Base-by-base conservation (phyloP, 441 rosid species). In the Codiaeum variegatum region DNA sequence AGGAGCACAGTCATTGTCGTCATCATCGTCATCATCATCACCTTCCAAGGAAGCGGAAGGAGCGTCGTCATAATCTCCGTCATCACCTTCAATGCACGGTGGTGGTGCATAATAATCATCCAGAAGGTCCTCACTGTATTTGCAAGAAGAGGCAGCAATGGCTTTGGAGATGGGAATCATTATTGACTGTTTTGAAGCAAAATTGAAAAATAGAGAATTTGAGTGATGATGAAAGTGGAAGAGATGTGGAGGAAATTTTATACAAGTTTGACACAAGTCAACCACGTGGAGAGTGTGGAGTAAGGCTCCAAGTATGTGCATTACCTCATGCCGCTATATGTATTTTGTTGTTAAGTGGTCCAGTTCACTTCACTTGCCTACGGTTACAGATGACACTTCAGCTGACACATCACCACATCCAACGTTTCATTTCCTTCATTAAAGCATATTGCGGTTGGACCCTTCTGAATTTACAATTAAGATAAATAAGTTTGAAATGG, bases 41-140 rank as follows among this genome's bases (percentile, higher is more conserved):
- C 70, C 70, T 16, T 66, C 70, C 70, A 29, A 46, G 58, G 70
- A 55, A 42, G 73, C 73, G 4, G 73, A 66, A 19, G 66, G 73
- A 9, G 73, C 73, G 13, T 70, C 59, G 26, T 70, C 73, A 61
- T 59, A 70, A 70, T 59, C 66, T 0, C 38, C 44, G 44, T 70
- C 52, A 7, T 69, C 64, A 0, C 52, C 63, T 3, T 69, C 64
- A 56, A 55, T 5, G 52, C 54, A 23, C 4, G 64, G 64, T 36
- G 38, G 44, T 8, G 54, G 36, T 38, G 54, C 63, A 34, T n/a
- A 40, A 69, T 23, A 13, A 55, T 2, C 59, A 5, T 51, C 56
- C 9, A 21, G n/a, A 29, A 15, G 7, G n/a, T 29, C 21, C 5
- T 26, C 68, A 64, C 9, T 8, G 19, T 2, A 4, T 23, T 38